Conservation (phyloP, 78 protist genomes). For the Tieghemostelium lacteum region DNA sequence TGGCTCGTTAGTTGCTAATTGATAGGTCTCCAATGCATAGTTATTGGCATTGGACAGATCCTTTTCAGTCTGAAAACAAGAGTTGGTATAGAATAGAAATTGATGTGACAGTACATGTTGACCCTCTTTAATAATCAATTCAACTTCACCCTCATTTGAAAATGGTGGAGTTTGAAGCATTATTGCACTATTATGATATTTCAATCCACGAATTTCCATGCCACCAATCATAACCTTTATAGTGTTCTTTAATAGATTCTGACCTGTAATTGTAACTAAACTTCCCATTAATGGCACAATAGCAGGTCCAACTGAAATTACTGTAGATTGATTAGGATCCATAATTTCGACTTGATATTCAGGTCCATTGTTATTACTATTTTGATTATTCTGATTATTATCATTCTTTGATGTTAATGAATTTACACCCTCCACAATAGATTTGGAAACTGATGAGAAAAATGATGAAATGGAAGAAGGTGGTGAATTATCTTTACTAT, state of each 20-base stretch:
- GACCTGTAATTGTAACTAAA: conserved; percentile 47
- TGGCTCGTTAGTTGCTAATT: conserved; percentile 25
- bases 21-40: conserved; percentile 43
- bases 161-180: conserved; percentile 32
- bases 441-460: background rate
- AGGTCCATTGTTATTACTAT: too few relatives aligned
- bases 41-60: conserved; percentile 27
- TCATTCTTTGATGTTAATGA: background rate
- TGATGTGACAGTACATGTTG: conserved; percentile 15
- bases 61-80: conserved; percentile 48
- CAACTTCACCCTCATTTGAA: conserved; percentile 18
- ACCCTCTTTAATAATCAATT: conserved; percentile 39
- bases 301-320: conserved; percentile 54
- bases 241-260: conserved; percentile 19
- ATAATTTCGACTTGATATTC: background rate
- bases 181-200: conserved; percentile 21
- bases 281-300: conserved; percentile 37
- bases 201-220: background rate
- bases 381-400: background rate
- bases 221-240: conserved; percentile 13
- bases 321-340: background rate
- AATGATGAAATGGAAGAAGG: background rate
- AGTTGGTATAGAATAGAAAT: conserved; percentile 25
- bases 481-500: background rate
- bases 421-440: too few relatives aligned